Conservation (phyloP, 176 grass and related monocot species). For the Avena atlantica region DNA sequence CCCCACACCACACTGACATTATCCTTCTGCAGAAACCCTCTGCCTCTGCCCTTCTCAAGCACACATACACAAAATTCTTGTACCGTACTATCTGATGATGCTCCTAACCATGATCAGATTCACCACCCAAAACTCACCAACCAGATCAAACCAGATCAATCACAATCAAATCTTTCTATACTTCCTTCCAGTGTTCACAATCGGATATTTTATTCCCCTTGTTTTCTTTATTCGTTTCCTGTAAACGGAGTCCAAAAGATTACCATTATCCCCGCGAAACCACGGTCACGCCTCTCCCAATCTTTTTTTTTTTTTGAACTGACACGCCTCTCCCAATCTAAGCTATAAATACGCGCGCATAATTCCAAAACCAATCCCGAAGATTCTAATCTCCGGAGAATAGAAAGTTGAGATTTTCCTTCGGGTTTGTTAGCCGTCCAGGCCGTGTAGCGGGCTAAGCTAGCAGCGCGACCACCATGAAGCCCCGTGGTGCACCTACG, state of each 20-base stretch:
- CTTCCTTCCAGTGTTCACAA: too few species aligned
- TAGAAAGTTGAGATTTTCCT: slow-evolving; percentile 14
- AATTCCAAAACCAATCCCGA: slow-evolving; percentile 10
- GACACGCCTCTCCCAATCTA: background rate
- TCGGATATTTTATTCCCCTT: background rate
- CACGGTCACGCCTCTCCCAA: background rate
- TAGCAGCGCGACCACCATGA: slow-evolving; percentile 47
- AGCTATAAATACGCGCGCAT: background rate
- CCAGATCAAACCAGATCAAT: background rate
- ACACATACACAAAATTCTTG: background rate
- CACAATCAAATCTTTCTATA: background rate
- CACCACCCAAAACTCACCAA: slow-evolving; percentile 55
- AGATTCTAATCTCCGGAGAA: slow-evolving; percentile 12
- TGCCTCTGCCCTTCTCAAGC: too few species aligned
- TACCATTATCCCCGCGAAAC: too few species aligned
- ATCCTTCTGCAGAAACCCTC: background rate
- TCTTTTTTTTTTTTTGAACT: too few species aligned
- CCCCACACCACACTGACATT: background rate
- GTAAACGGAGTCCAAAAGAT: too few species aligned
- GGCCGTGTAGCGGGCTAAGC: background rate
- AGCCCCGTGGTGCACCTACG: slow-evolving; percentile 34
- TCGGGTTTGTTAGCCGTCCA: background rate
- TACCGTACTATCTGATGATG: background rate
- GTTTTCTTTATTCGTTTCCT: background rate
- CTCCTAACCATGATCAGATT: slow-evolving; percentile 55